Evolutionary conservation across 225 moss, liverwort and hornwort genomes (phyloP).

Genomic region (Rhytidiadelphus loreus): DNA sequence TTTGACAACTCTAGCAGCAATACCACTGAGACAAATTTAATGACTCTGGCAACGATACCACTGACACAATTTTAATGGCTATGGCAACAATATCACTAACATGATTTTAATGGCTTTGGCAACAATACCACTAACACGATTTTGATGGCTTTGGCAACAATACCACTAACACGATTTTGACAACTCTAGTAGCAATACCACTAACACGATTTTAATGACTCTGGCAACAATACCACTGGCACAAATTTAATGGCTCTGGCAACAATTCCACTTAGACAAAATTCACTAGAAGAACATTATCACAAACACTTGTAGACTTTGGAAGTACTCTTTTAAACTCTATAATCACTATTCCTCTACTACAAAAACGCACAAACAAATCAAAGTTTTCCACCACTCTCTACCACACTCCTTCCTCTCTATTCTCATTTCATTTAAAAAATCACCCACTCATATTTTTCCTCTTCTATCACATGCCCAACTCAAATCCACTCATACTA

Average conservation of each 20-base stretch:
- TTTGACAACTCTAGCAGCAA: too few relatives aligned
- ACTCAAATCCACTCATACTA: not conserved
- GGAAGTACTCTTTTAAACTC: not conserved
- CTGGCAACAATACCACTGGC: not conserved
- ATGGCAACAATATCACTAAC: not conserved
- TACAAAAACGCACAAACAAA: not conserved
- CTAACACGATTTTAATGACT: not conserved
- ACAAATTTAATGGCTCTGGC: too few relatives aligned
- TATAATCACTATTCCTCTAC: not conserved
- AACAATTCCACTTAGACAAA: too few relatives aligned
- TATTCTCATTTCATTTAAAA: too few relatives aligned
- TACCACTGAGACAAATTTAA: too few relatives aligned
- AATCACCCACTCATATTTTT: not conserved
- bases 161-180: not conserved
- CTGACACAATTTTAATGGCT: too few relatives aligned
- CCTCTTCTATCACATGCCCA: not conserved
- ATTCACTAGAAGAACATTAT: not conserved
- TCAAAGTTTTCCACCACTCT: not conserved
- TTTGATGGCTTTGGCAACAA: too few relatives aligned
- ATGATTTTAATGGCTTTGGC: fast-evolving
- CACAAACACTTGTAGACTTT: not conserved
- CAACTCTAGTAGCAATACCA: not conserved
- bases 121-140: not conserved
- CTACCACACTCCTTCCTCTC: not conserved
- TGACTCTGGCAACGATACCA: too few relatives aligned